phyloP scores from a whole-genome alignment of 441 rosid species.

The Melastoma candidum region DNA sequence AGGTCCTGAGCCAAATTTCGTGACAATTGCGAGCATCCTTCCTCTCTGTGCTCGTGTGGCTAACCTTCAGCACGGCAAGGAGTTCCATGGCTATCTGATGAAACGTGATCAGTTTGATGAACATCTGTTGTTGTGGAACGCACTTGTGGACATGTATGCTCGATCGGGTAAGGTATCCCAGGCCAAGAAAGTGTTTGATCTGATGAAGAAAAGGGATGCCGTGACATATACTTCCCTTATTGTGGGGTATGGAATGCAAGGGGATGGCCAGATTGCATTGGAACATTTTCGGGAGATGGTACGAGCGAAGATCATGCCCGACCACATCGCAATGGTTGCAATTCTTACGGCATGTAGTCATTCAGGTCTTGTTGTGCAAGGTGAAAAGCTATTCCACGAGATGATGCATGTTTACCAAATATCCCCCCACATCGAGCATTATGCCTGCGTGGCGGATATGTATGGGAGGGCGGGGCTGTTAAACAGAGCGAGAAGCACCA shows the following conservation, averaged over 20 bases:
- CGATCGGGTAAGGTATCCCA: conserved; percentile 52
- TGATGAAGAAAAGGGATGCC: conserved; percentile 43
- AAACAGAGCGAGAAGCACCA: conserved; percentile 36
- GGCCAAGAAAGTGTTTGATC: conserved; percentile 46
- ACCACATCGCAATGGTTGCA: conserved; percentile 66
- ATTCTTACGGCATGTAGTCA: conserved; percentile 79
- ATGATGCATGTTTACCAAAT: conserved; percentile 35
- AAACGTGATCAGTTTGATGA: conserved; percentile 37
- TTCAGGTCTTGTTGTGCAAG: conserved; percentile 53
- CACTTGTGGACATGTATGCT: conserved; percentile 72
- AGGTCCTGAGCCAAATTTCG: conserved; percentile 53
- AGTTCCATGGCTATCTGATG: conserved; percentile 64
- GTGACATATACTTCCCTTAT: conserved; percentile 81
- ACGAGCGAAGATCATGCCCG: conserved; percentile 41
- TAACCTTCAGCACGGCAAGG: conserved; percentile 65
- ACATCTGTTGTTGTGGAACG: conserved; percentile 48
- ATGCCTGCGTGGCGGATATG: conserved; percentile 70
- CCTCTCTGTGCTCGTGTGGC: conserved; percentile 74
- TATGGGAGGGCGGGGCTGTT: conserved; percentile 70
- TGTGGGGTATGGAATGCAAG: conserved; percentile 65
- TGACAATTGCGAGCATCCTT: conserved; percentile 65
- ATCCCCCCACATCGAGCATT: conserved; percentile 48
- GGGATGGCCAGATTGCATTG: conserved; percentile 46
- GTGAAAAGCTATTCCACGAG: conserved; percentile 35
- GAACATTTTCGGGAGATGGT: conserved; percentile 51